phyloP scores from a whole-genome alignment of 352 stramenopile genomes.

The Globisporangium abappressorium region DNA sequence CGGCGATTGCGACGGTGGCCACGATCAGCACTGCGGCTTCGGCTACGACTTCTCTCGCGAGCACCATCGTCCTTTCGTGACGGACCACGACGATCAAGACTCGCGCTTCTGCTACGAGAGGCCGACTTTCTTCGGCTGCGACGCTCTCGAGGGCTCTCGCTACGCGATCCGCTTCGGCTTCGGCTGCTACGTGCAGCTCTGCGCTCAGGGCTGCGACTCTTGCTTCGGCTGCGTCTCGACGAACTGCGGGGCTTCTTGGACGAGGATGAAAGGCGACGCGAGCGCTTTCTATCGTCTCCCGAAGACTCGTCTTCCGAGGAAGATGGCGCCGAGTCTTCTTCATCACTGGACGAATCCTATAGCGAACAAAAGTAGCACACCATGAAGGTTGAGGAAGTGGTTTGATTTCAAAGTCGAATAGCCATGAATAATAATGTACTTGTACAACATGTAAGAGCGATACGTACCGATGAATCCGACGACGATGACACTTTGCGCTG shows the following conservation, averaged over 20 bases:
- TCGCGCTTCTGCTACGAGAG: slow-evolving; percentile 19
- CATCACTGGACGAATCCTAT: slow-evolving; percentile 24
- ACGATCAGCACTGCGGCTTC: slow-evolving; percentile 24
- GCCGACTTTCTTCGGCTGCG: neutral
- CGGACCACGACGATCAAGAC: slow-evolving; percentile 7
- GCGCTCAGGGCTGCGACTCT: slow-evolving; percentile 15
- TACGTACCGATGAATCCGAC: slow-evolving; percentile 19
- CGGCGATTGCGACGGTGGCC: slow-evolving; percentile 8
- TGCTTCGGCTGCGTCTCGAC: slow-evolving; percentile 14
- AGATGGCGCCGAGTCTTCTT: slow-evolving; percentile 18
- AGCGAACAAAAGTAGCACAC: neutral
- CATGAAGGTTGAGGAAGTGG: neutral
- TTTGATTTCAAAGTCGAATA: neutral
- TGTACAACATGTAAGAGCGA: neutral
- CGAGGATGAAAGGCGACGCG: slow-evolving; percentile 2
- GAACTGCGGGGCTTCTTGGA: slow-evolving; percentile 15
- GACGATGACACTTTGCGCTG: slow-evolving; percentile 35
- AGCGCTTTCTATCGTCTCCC: slow-evolving; percentile 2
- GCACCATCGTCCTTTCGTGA: neutral
- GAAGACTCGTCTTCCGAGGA: slow-evolving; percentile 9
- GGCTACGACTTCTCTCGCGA: slow-evolving; percentile 25
- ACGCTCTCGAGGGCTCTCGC: slow-evolving; percentile 8
- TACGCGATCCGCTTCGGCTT: slow-evolving; percentile 15
- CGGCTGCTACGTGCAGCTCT: neutral
- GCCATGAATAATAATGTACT: neutral